Evolutionary conservation across 2,329 filamentous ascomycete species (phyloP).

Genomic region (Xylariaceae sp.): DNA sequence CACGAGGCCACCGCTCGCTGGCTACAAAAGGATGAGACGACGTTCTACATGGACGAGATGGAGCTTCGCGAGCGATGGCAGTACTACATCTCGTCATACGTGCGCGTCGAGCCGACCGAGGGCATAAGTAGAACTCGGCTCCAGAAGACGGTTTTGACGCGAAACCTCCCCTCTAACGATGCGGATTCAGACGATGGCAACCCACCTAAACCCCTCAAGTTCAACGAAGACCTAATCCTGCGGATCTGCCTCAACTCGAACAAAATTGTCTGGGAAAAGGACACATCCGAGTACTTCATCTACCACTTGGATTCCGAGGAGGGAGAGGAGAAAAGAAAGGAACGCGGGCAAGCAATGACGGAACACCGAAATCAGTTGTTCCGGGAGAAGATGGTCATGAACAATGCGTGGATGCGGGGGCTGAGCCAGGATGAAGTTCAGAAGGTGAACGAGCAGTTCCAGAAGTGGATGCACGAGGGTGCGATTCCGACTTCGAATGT

Average conservation of each 20-base stretch:
- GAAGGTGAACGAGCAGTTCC: constrained; percentile 66
- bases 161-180: constrained; percentile 65
- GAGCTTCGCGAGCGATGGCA: constrained; percentile 83
- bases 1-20: constrained; percentile 70
- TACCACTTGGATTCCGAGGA: constrained; percentile 71
- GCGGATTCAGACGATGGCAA: constrained; percentile 62
- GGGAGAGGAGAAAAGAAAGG: constrained; percentile 59
- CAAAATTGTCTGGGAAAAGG: constrained; percentile 73
- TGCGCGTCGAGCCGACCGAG: constrained; percentile 84
- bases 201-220: constrained; percentile 59
- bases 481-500: constrained; percentile 36
- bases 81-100: constrained; percentile 92
- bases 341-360: constrained; percentile 50
- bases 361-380: constrained; percentile 69
- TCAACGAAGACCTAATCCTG: constrained; percentile 66
- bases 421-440: constrained; percentile 75
- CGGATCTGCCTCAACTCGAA: constrained; percentile 76
- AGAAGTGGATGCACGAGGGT: constrained; percentile 53
- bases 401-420: constrained; percentile 77
- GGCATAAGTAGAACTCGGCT: constrained; percentile 65
- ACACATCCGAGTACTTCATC: constrained; percentile 67
- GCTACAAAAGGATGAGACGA: constrained; percentile 65
- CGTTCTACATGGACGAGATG: constrained; percentile 87
- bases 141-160: constrained; percentile 66
- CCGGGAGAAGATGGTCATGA: constrained; percentile 77